Base-by-base conservation (phyloP, 169 alveolate species). In the Eimeria maxima region DNA sequence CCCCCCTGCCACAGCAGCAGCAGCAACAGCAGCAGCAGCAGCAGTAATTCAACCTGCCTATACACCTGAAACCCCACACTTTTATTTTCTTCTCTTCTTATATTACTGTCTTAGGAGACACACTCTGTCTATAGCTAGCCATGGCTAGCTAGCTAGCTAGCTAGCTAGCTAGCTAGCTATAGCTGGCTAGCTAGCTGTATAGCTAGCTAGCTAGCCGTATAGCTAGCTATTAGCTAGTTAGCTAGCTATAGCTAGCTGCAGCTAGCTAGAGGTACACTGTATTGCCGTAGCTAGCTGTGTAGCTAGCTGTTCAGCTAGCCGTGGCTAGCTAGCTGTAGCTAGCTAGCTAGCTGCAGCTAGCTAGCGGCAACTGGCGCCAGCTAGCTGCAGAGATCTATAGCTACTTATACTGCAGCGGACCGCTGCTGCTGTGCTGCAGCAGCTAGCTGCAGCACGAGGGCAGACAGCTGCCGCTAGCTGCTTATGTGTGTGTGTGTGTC, bases 301-400 rank as follows among this genome's bases (percentile, higher is more conserved):
- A n/a, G n/a, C n/a, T n/a, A n/a, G n/a, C n/a, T n/a, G n/a, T n/a
- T n/a, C n/a, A n/a, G n/a, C n/a, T n/a, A n/a, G n/a, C n/a, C n/a
- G n/a, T n/a, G n/a, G n/a, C n/a, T 22, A 78, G 88, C 67, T 78
- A 45, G 89, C 89, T n/a, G 55, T 45, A 78, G 69, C 89, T 78
- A 78, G 89, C 87, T 47, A 29, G 11, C 57, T 50, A 11, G 57
- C 57, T 50, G 11, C 11, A 50, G 57, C 57, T 50, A 50, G 11
- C 18, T 50, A 50, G 57, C 57, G 11, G 57, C 57, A 57, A 24
- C 67, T 57, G 18, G 5, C 67, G 7, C 5, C 24, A 57, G 24
- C 67, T 57, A 57, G 67, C 67, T 57, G 24, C 22, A 57, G 67
- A 5, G 7, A 57, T 16, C 67, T 14, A 57, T 57, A 18, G 67